Evolutionary conservation across 257 asterid species (phyloP).

Genomic region (Solanum megistacrolobum): DNA sequence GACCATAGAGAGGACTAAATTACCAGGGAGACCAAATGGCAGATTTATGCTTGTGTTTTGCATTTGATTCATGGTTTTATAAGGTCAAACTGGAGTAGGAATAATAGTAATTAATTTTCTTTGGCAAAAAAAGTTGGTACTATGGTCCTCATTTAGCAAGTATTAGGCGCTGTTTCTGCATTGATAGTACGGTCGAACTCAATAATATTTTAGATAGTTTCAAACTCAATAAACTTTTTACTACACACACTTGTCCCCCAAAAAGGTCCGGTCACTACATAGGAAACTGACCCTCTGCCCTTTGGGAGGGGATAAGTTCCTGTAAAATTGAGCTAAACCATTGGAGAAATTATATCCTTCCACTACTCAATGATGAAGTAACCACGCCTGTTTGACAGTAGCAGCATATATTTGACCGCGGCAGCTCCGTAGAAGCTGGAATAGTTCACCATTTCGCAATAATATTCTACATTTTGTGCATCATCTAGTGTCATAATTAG

Average conservation of each 20-base stretch:
- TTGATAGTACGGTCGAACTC: neutral
- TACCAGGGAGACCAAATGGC: no score
- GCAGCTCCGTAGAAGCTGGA: neutral
- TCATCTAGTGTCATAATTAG: neutral
- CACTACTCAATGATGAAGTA: neutral
- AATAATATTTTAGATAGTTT: neutral
- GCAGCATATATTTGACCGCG: neutral
- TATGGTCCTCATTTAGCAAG: neutral
- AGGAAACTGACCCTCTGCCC: neutral
- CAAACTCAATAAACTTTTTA: neutral
- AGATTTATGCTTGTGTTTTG: no score
- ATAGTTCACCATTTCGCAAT: neutral
- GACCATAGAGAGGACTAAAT: neutral
- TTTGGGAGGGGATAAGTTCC: neutral
- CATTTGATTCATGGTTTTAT: no score
- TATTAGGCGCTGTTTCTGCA: neutral
- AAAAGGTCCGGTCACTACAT: neutral
- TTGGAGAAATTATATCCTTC: neutral
- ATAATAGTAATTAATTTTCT: neutral
- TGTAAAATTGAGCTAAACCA: neutral
- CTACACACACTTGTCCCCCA: neutral
- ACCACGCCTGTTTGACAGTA: neutral
- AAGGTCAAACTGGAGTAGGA: neutral
- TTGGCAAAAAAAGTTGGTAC: neutral
- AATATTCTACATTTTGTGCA: neutral